Evolutionary conservation across 2,329 filamentous ascomycete genomes (phyloP), one percentile per base, ranked within the genome.

Genomic region (Curvularia sp.): DNA sequence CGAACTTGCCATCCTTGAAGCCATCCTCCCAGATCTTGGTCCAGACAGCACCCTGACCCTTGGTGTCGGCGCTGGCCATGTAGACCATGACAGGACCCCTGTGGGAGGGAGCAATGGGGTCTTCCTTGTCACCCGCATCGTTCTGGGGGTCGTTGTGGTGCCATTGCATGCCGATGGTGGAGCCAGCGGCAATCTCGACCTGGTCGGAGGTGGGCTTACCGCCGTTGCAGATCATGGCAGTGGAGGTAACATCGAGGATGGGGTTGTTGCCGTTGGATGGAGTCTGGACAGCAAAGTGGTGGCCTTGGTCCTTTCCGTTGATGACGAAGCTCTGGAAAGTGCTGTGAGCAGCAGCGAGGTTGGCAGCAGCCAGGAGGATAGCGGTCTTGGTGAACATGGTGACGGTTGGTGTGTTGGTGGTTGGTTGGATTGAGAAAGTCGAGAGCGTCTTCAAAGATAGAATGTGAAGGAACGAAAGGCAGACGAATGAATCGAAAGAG

Each of bases 91-190:
- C 69, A 49, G 82, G 83, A 6, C 83, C 83, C 74, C 78, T 74
- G 79, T 85, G 83, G 43, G 80, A 82, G n/a, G 69, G 59, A 63
- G 79, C 83, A 47, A 85, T 82, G 72, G 84, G 82, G 70, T 84
- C 83, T 68, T 84, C 82, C 6, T 48, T n/a, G 55, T 71, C 69
- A 59, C 72, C 73, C 9, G 79, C 73, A 8, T 39, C 27, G 46
- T 53, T 18, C 3, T 56, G 54, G 8, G 55, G 53, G 61, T 59
- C 78, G 73, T 84, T 73, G 77, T 85, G 83, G 72, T 80, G 81
- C 55, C 82, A 85, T 70, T 84, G 81, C 64, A 74, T 61, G 48
- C 65, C 65, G 57, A 84, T 61, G 61, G 77, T 77, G 61, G 82
- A 80, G 55, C 83, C 83, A 60, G 66, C 78, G 49, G 80, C 80